These are phyloP conservation scores for Crithidia fasciculata DNA, from an alignment of 208 protist species.

Conservation along the genomic window DNA sequence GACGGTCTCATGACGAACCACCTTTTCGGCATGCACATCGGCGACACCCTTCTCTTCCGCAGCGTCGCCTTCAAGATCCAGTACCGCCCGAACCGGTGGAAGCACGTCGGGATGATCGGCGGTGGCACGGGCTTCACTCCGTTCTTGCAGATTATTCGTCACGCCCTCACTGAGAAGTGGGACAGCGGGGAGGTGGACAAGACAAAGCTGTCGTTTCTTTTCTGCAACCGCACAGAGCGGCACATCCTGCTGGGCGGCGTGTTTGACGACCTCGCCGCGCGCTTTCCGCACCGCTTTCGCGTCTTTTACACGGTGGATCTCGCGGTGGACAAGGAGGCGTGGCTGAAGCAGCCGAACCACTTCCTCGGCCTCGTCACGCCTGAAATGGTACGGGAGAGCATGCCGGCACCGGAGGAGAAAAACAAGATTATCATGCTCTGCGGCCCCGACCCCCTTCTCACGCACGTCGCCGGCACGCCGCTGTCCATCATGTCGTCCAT, in stretches of 20 bases:
- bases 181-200: conserved; percentile 76
- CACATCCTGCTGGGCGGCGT: conserved; percentile 91
- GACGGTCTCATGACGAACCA: conserved; percentile 85
- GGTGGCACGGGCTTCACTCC: conserved; percentile 95
- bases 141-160: conserved; percentile 92
- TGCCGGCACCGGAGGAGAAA: conserved; percentile 79
- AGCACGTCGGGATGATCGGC: conserved; percentile 92
- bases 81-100: conserved; percentile 86
- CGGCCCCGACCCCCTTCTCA: conserved; percentile 85
- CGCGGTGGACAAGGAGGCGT: conserved; percentile 74
- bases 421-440: conserved; percentile 91
- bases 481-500: conserved; percentile 78
- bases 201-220: conserved; percentile 92
- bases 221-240: conserved; percentile 92
- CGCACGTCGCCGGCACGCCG: conserved; percentile 83
- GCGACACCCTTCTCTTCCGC: conserved; percentile 85
- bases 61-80: conserved; percentile 86
- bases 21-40: conserved; percentile 89
- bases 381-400: conserved; percentile 77
- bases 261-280: conserved; percentile 83
- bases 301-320: conserved; percentile 93
- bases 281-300: conserved; percentile 76
- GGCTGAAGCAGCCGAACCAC: conserved; percentile 67
- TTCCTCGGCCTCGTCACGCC: conserved; percentile 77
- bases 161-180: conserved; percentile 68